These are phyloP conservation scores for Botryotinia narcissicola DNA, from an alignment of 2,329 filamentous ascomycete genomes.

Conservation along the genomic window DNA sequence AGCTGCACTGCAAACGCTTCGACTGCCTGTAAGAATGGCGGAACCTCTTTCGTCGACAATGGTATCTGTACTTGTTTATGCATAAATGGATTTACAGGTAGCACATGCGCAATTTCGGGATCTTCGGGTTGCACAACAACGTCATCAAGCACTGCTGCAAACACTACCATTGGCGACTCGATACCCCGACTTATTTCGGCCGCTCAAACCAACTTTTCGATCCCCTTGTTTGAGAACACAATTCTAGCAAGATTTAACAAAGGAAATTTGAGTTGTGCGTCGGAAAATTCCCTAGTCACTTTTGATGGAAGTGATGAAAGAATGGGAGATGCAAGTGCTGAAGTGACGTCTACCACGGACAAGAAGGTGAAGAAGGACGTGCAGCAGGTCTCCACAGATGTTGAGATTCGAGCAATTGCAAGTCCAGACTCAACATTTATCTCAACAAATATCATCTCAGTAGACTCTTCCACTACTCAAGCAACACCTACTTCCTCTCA, in stretches of 20 bases:
- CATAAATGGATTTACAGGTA: slow-evolving; percentile 78
- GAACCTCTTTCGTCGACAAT: slow-evolving; percentile 67
- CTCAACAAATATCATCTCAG: slow-evolving; percentile 15
- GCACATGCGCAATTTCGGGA: slow-evolving; percentile 52
- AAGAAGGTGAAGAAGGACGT: not conserved
- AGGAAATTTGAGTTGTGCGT: slow-evolving; percentile 73
- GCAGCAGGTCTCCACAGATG: not conserved
- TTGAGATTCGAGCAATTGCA: not conserved
- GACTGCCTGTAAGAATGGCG: slow-evolving; percentile 70
- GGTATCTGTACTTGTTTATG: slow-evolving; percentile 82
- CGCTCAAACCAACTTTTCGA: slow-evolving; percentile 66
- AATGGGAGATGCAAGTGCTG: slow-evolving; percentile 24
- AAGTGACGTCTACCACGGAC: slow-evolving; percentile 19
- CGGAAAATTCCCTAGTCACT: slow-evolving; percentile 83
- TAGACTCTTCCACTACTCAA: not conserved
- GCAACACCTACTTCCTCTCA: slow-evolving; percentile 2
- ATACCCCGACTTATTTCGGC: slow-evolving; percentile 71
- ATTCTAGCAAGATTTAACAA: slow-evolving; percentile 75
- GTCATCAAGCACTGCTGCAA: slow-evolving; percentile 42
- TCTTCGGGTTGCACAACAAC: slow-evolving; percentile 56
- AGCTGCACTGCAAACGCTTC: slow-evolving; percentile 58
- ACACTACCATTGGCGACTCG: slow-evolving; percentile 78
- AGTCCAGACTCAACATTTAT: slow-evolving; percentile 23
- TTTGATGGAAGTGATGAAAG: slow-evolving; percentile 58
- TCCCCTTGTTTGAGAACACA: slow-evolving; percentile 67